Evolutionary conservation across 1,139 yeast species (phyloP).

Genomic region (Zygoascus hellenicus): DNA sequence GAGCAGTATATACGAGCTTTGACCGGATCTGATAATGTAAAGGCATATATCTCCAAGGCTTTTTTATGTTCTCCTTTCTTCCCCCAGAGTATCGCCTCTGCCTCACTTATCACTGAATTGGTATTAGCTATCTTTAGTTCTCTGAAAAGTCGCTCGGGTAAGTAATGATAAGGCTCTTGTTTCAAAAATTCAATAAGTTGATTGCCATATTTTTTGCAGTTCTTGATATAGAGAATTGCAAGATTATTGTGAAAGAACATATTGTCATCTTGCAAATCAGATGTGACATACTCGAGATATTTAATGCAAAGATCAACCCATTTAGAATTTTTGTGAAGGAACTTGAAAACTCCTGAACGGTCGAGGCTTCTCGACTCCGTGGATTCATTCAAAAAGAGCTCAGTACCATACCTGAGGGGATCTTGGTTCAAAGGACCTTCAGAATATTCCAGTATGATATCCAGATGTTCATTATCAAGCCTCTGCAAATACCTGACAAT

Average conservation of each 20-base stretch:
- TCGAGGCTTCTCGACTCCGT: constrained; percentile 59
- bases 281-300: constrained; percentile 60
- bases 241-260: constrained; percentile 49
- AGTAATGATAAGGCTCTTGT: constrained; percentile 28
- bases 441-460: constrained; percentile 54
- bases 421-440: constrained; percentile 48
- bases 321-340: constrained; percentile 27
- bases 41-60: constrained; percentile 58
- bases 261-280: constrained; percentile 40
- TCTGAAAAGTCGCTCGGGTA: constrained; percentile 32
- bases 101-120: constrained; percentile 15
- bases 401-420: constrained; percentile 37
- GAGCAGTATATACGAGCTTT: constrained; percentile 56
- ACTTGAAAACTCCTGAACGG: constrained; percentile 47
- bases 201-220: constrained; percentile 24
- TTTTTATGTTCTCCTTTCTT: constrained; percentile 58
- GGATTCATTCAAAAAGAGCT: constrained; percentile 63
- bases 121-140: constrained; percentile 22
- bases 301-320: constrained; percentile 39
- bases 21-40: constrained; percentile 51
- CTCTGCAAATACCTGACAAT: constrained; percentile 62
- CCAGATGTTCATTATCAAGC: constrained; percentile 46
- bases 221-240: constrained; percentile 49
- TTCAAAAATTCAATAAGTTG: constrained; percentile 29
- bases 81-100: constrained; percentile 56